Evolutionary conservation across 768 basidiomycete genomes (phyloP).

Genomic region (Leucosporidium creatinivorum): DNA sequence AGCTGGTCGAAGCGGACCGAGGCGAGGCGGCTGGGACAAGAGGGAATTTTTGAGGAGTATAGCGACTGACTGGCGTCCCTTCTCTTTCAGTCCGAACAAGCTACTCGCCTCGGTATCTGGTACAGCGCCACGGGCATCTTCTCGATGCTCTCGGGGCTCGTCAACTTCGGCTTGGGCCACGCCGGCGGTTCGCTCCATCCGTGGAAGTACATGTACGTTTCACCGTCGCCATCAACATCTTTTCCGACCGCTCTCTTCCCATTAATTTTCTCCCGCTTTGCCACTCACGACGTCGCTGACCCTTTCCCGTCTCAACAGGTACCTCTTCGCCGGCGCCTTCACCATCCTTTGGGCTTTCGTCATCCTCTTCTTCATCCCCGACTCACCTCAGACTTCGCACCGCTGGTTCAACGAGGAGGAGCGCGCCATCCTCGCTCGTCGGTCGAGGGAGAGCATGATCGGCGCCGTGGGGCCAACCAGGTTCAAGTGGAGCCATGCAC

Average conservation of each 20-base stretch:
- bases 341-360: not conserved
- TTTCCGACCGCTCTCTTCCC: too few species aligned
- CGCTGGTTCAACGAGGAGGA: slow-evolving; percentile 38
- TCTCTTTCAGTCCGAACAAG: slow-evolving; percentile 29
- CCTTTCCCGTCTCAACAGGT: slow-evolving; percentile 2
- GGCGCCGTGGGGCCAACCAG: slow-evolving; percentile 10
- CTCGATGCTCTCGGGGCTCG: slow-evolving; percentile 41
- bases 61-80: too few species aligned
- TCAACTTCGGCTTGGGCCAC: slow-evolving; percentile 43
- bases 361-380: not conserved
- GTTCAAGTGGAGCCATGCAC: slow-evolving; percentile 38
- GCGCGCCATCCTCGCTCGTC: slow-evolving; percentile 32
- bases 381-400: not conserved
- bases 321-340: slow-evolving; percentile 27
- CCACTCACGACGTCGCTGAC: not conserved
- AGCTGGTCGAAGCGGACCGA: too few species aligned
- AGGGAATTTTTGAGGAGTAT: too few species aligned
- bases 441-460: slow-evolving; percentile 33
- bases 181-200: slow-evolving; percentile 31
- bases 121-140: slow-evolving; percentile 41
- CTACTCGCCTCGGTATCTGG: slow-evolving; percentile 42
- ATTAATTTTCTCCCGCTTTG: slow-evolving; percentile 4
- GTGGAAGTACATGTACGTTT: slow-evolving; percentile 41
- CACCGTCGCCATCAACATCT: too few species aligned
- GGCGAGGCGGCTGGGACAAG: too few species aligned